Base-by-base conservation (phyloP, 2,329 filamentous ascomycete species). In the Alternaria solani region DNA sequence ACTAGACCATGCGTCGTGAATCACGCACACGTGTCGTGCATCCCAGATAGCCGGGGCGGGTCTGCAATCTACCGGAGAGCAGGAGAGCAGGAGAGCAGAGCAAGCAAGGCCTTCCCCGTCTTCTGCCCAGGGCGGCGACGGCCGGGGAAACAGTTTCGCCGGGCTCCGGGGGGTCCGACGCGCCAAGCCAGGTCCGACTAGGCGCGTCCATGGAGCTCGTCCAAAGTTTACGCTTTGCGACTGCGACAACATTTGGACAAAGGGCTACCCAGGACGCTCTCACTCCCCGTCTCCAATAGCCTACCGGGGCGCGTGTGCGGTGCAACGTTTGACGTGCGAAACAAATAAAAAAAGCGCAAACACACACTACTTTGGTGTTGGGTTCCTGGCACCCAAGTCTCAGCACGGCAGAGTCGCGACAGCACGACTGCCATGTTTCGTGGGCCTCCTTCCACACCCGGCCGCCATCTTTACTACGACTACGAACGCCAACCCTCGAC, bases 401-500 rank as follows among this genome's bases (percentile, higher is more conserved):
- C 26, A 55, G 43, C 20, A 41, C 53, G 41, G 41, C 36, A 42
- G 42, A 48, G 41, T 26, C 26, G 42, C 34, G 51, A 30, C 51
- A 51, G 41, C 42, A 65, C 54, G 57, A 42, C 61, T 64, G 59
- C 63, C 61, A 79, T 78, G 76, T 78, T 77, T 59, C 74, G 75
- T 68, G 41, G 71, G 42, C 73, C 77, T 34, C 78, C 78, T 44
- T 78, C 78, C 7, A 79, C 77, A 7, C 77, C 77, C 38, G 71
- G 71, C 51, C 69, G 69, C 38, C 65, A 66, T 49, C 68, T 64
- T 44, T 67, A 66, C 58, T 69, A 68, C 62, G 64, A 69, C n/a
- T 67, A 66, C 53, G 67, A 66, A 53, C 61, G 71, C 62, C 75
- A 78, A 41, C 79, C 83, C 44, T 87, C 86, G 6, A 87, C 85